phyloP scores from a whole-genome alignment of 2,329 filamentous ascomycete genomes.

The Shiraia sp. region DNA sequence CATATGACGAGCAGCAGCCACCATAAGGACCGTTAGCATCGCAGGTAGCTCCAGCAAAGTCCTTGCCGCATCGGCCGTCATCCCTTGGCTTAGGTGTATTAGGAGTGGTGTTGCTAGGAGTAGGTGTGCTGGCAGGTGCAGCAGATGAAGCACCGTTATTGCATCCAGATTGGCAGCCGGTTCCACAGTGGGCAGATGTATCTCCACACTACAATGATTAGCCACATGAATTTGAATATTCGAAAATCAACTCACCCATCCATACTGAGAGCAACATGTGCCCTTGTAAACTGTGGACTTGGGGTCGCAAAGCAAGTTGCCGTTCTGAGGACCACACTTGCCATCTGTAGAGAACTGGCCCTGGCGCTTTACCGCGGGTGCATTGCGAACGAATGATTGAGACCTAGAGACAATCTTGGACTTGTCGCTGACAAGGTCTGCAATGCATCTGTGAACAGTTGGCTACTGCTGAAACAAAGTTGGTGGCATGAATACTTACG shows the following conservation, averaged over 20 bases:
- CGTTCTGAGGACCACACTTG: conserved; percentile 45
- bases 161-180: conserved; percentile 43
- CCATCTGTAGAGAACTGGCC: conserved; percentile 45
- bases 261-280: conserved; percentile 51
- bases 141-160: conserved; percentile 10
- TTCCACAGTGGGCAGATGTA: conserved; percentile 45
- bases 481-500: conserved; percentile 26
- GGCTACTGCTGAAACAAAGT: background rate
- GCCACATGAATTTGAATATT: background rate
- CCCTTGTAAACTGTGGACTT: conserved; percentile 51
- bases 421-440: conserved; percentile 26
- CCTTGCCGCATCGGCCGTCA: conserved; percentile 48
- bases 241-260: conserved; percentile 30
- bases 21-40: conserved; percentile 45
- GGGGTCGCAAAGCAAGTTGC: conserved; percentile 48
- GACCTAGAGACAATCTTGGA: conserved; percentile 26
- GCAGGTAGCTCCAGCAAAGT: conserved; percentile 46
- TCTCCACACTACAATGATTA: conserved; percentile 45
- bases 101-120: conserved; percentile 1
- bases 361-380: conserved; percentile 34
- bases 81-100: conserved; percentile 8
- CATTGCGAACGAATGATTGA: conserved; percentile 24
- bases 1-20: conserved; percentile 45
- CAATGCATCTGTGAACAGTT: conserved; percentile 17
- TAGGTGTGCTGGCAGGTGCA: conserved; percentile 3